A percentile compares a stretch with the other conserved stretches of the same genome.
These are phyloP conservation scores for Cetradonia linearis DNA, from an alignment of 495 filamentous ascomycete genomes.

Conservation along the genomic window DNA sequence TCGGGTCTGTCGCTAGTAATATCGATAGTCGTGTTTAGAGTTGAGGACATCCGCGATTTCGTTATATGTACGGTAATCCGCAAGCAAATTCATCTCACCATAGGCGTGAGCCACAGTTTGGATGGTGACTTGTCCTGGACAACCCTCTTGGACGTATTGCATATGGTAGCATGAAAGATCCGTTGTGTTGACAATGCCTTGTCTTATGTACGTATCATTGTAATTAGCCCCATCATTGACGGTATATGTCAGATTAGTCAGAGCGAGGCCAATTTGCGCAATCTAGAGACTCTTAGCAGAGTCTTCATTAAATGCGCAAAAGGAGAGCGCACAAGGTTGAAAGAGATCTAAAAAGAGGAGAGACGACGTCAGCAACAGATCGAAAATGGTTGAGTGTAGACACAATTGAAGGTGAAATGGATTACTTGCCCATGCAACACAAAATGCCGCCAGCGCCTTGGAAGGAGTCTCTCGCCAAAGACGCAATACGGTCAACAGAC, in stretches of 20 bases:
- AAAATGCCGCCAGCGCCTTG: constrained; percentile 3
- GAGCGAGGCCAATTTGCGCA: constrained; percentile 16
- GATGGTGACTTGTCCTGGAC: neutral
- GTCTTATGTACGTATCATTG: constrained; percentile 13
- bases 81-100: constrained; percentile 6
- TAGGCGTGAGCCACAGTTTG: constrained; percentile 15
- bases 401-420: neutral
- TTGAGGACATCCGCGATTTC: neutral
- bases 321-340: constrained; percentile 4
- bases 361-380: neutral
- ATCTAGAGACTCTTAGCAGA: constrained; percentile 4
- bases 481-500: no score
- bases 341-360: neutral
- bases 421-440: constrained; percentile 11
- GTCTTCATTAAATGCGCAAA: neutral
- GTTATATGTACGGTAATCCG: constrained; percentile 5
- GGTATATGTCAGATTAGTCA: constrained; percentile 16
- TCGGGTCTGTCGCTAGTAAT: constrained; percentile 8
- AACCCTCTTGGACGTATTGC: neutral
- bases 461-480: neutral
- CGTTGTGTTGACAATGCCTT: constrained; percentile 14
- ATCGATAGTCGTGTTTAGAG: constrained; percentile 10
- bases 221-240: constrained; percentile 16
- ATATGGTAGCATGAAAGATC: constrained; percentile 14
- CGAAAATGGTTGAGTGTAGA: neutral